Evolutionary conservation across 805 yeast genomes (phyloP).

Genomic region (Zygosaccharomyces bisporus): DNA sequence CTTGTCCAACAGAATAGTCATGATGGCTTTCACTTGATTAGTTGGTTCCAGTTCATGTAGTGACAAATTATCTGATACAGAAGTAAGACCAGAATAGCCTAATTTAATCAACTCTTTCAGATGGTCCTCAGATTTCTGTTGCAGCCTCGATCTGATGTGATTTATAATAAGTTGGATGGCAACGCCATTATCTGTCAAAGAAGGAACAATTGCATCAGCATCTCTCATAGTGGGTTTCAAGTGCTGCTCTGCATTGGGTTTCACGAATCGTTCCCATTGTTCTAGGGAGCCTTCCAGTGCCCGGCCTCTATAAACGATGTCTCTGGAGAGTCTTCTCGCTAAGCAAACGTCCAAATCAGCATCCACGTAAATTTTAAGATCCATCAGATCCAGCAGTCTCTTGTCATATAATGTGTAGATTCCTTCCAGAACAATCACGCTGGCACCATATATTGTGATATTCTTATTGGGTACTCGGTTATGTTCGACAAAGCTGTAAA

Average conservation of each 20-base stretch:
- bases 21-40: constrained; percentile 68
- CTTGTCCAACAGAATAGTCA: constrained; percentile 60
- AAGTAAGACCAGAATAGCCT: constrained; percentile 21
- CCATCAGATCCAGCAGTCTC: constrained; percentile 69
- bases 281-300: constrained; percentile 75
- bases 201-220: constrained; percentile 88
- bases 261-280: constrained; percentile 90
- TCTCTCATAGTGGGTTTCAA: constrained; percentile 50
- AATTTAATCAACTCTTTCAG: constrained; percentile 56
- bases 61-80: constrained; percentile 20
- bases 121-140: constrained; percentile 63
- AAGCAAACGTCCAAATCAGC: constrained; percentile 91
- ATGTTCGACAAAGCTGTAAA: constrained; percentile 64
- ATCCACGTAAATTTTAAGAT: constrained; percentile 84
- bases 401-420: constrained; percentile 75
- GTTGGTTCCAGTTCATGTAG: constrained; percentile 39
- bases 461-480: constrained; percentile 57
- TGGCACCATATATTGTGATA: constrained; percentile 87
- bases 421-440: constrained; percentile 89
- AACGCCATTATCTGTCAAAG: constrained; percentile 76
- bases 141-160: constrained; percentile 72
- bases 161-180: constrained; percentile 77
- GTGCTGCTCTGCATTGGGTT: constrained; percentile 79
- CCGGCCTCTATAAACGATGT: constrained; percentile 80
- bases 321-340: constrained; percentile 83